These are phyloP conservation scores for Ceriops zippeliana DNA, from an alignment of 345 rosid genomes.

Conservation along the genomic window DNA sequence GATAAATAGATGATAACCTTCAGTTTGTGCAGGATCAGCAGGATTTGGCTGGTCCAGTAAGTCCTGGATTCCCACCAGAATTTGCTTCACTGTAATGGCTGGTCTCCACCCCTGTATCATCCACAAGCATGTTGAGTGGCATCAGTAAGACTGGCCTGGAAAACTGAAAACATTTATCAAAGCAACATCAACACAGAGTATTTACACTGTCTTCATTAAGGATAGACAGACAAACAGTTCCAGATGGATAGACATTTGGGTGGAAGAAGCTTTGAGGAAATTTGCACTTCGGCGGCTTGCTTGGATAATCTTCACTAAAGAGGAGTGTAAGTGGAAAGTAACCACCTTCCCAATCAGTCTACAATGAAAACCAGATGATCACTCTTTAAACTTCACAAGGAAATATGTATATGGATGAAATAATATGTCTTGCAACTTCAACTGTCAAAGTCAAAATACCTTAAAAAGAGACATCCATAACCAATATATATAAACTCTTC, in stretches of 20 bases:
- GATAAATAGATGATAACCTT: conserved; percentile 31
- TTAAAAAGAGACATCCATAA: too few species aligned
- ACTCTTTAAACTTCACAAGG: background rate
- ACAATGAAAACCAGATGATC: background rate
- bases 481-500: background rate
- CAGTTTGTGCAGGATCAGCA: conserved; percentile 33
- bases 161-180: background rate
- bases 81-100: conserved; percentile 32
- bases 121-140: background rate
- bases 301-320: conserved; percentile 32
- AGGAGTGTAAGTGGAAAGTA: conserved; percentile 25
- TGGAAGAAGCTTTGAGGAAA: conserved; percentile 33
- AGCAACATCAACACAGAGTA: background rate
- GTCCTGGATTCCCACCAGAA: conserved; percentile 33
- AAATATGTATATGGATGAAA: background rate
- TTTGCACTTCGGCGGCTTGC: conserved; percentile 31
- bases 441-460: too few species aligned
- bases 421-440: background rate
- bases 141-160: background rate
- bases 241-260: conserved; percentile 32
- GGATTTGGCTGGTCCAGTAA: conserved; percentile 31
- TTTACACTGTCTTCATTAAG: conserved; percentile 32
- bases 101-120: conserved; percentile 30
- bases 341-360: conserved; percentile 36
- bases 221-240: conserved; percentile 30